Evolutionary conservation across 352 stramenopile species (phyloP), one percentile per base, ranked within the genome.

Genomic region (Globisporangium orthogonon): DNA sequence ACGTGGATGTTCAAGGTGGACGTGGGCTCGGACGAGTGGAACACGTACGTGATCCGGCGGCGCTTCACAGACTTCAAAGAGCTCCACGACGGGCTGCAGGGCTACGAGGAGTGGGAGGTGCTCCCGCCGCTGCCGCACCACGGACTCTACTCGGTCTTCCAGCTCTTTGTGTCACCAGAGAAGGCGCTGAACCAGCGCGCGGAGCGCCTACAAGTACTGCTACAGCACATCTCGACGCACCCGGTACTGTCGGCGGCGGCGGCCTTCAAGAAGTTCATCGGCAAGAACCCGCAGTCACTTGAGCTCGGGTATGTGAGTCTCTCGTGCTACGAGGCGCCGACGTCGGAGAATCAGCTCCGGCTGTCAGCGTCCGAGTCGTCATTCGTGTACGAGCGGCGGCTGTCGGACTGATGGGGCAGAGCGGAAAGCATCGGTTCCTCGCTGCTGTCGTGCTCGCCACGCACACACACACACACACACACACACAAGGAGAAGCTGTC

Each of bases 1-100:
- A 87, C 75, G 43, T 90, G 79, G 79, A 77, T 87, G 61, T 90
- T 90, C 59, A 87, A 83, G 58, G 77, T 90, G 18, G 74, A 90
- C 54, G 71, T 90, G 1, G 68, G 75, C 31, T 73, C 72, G 29
- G 76, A 71, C 30, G 69, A 79, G 56, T 73, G 63, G 39, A 76
- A 83, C 60, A 72, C 69, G 39, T 89, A 89, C 71, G 76, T 74
- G 29, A 69, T 89, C 40, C 76, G 76, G 7, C 79, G 79, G n/a
- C 79, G 79, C 47, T 89, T 89, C 58, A 85, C 73, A 18, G 79
- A 89, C 60, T 89, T 89, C 55, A 84, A 84, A 50, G 52, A 85
- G 56, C 74, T 89, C 41, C 60, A 89, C 59, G 76, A 86, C 17
- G 71, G 73, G 0, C 64, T 89, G 46, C 74, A 77, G 28, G 46